Base-by-base conservation (phyloP, 2,329 filamentous ascomycete species). In the Alternaria angustiovoidea region DNA sequence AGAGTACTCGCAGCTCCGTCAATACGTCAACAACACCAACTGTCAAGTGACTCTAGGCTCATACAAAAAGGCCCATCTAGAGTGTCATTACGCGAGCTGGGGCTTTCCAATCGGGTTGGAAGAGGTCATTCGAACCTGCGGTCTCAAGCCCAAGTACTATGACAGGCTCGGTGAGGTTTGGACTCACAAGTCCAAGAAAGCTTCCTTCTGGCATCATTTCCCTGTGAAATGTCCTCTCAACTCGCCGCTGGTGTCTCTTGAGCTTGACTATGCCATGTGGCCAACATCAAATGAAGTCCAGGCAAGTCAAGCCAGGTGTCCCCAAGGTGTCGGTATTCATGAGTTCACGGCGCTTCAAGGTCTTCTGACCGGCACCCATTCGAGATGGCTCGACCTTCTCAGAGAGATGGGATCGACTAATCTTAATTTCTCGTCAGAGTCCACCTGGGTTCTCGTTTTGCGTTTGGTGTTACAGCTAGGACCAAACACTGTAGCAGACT, bases 371-470 rank as follows among this genome's bases (percentile, higher is more conserved):
- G 85, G 85, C 0, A 78, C 76, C 3, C 66, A 78, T 9, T 75
- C 81, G 1, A 78, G 85, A 6, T 86, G 85, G 84, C 70, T 78
- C 1, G 77, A 80, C 3, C 76, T 88, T 0, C 65, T 87, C 0
- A 61, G 80, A 0, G 85, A 88, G 61, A 67, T 88, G 3, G 85
- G 80, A 0, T 81, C 83, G 0, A 81, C 84, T 75, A 86, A 48
- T 59, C 52, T 92, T 3, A 90, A 90, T 62, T 86, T 91, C 61
- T 86, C 85, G 30, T 82, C 81, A 0, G 81, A 86, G 30, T 79
- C 82, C 0, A 85, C 85, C 0, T 80, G 80, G 30, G 59, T 77
- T 0, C 64, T 90, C 0, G 69, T 91, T 1, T 75, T 78, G 1
- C 84, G 86, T 8, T 75, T 91, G 1, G 78, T 82, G 0, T 62